A percentile compares a stretch with the other conserved stretches of the same genome.
Evolutionary conservation across 1,284 basidiomycete genomes (phyloP).

Genomic region (Trametes polyzona): DNA sequence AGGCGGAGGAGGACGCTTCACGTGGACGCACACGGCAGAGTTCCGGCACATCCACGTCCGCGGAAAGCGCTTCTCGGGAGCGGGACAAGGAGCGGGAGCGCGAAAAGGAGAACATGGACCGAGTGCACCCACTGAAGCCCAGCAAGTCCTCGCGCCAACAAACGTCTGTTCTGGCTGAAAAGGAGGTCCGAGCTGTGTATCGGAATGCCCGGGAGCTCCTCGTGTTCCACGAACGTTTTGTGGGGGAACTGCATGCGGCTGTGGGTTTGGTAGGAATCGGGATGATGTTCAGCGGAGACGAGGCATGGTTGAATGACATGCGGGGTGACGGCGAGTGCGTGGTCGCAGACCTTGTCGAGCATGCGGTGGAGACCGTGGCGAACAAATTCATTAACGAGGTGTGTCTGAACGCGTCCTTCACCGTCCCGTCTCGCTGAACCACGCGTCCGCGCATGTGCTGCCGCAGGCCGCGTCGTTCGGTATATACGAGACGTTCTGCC

Average conservation of each 20-base stretch:
- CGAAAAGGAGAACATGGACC: conserved; percentile 22
- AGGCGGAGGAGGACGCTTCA: conserved; percentile 12
- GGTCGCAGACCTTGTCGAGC: conserved; percentile 27
- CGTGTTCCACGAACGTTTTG: conserved; percentile 72
- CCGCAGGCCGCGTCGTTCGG: conserved; percentile 73
- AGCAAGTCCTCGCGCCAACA: conserved; percentile 41
- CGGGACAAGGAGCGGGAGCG: conserved; percentile 22
- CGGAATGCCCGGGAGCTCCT: conserved; percentile 81
- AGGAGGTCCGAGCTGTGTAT: conserved; percentile 60
- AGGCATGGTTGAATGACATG: conserved; percentile 7
- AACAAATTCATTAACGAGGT: conserved; percentile 34
- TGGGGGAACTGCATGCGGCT: conserved; percentile 60
- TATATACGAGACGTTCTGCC: conserved; percentile 84
- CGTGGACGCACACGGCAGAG: conserved; percentile 22
- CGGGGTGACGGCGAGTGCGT: conserved; percentile 13
- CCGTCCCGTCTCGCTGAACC: conserved; percentile 9
- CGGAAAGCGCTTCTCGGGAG: conserved; percentile 10
- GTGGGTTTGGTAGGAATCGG: conserved; percentile 54
- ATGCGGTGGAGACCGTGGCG: conserved; percentile 30
- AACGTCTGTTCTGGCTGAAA: conserved; percentile 48
- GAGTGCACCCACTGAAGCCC: conserved; percentile 30
- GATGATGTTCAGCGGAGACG: conserved; percentile 19
- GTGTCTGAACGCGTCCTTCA: conserved; percentile 11
- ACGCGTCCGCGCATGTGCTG: neutral
- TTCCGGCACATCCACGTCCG: conserved; percentile 12